A percentile compares a stretch with the other conserved stretches of the same genome.
Evolutionary conservation across 106 monocot genomes (phyloP).

Genomic region (Dendrobium nobile): DNA sequence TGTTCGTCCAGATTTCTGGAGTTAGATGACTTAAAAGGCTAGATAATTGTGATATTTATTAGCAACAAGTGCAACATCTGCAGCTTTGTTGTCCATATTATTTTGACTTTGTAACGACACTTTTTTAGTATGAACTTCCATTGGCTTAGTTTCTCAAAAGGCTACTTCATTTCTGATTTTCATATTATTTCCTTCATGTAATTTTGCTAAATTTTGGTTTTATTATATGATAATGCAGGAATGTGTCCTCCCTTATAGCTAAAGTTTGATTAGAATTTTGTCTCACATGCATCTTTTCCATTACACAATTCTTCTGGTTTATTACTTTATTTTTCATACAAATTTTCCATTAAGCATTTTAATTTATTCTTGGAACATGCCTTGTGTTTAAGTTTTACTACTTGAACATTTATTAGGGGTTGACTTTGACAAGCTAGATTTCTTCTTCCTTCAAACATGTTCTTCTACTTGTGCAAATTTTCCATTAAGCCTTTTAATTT

Average conservation of each 20-base stretch:
- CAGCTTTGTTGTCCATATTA: background rate
- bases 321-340: background rate
- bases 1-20: background rate
- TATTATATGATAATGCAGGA: background rate
- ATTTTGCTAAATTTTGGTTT: background rate
- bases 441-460: background rate
- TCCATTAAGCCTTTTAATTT: background rate
- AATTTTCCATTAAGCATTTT: background rate
- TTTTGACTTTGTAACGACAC: background rate
- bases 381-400: background rate
- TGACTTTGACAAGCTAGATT: constrained; percentile 84
- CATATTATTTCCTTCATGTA: background rate
- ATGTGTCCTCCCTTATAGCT: background rate
- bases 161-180: background rate
- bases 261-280: background rate
- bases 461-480: background rate
- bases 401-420: constrained; percentile 77
- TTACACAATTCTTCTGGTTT: background rate
- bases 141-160: no score
- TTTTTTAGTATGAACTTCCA: no score
- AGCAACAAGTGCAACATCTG: background rate
- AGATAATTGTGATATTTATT: background rate
- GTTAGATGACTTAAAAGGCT: background rate
- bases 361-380: background rate
- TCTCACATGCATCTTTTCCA: background rate